A percentile compares a stretch with the other conserved stretches of the same genome.
phyloP scores from a whole-genome alignment of 2,329 filamentous ascomycete species.

The Coleophoma cylindrospora region DNA sequence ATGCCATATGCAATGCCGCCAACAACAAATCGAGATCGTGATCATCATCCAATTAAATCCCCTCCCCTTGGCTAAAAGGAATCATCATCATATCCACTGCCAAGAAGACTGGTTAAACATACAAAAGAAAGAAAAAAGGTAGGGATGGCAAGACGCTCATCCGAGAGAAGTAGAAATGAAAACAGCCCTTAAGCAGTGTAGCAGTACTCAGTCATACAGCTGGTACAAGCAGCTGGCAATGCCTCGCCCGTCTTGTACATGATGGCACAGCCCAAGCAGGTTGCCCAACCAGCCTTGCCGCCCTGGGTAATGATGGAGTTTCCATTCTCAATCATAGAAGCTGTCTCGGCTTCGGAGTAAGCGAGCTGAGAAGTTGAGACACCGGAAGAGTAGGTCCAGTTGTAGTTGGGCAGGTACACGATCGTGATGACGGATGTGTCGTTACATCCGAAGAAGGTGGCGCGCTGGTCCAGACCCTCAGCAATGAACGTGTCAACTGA shows the following conservation, averaged over 20 bases:
- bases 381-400: slow-evolving; percentile 26
- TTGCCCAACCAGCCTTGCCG: slow-evolving; percentile 24
- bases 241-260: slow-evolving; percentile 25
- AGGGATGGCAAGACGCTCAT: no score
- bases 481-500: slow-evolving; percentile 50
- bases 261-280: slow-evolving; percentile 32
- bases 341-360: slow-evolving; percentile 28
- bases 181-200: slow-evolving; percentile 12
- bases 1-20: no score
- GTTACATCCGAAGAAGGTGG: slow-evolving; percentile 61
- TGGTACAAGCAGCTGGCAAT: slow-evolving; percentile 29
- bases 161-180: not conserved
- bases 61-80: no score
- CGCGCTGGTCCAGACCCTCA: slow-evolving; percentile 51
- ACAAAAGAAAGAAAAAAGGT: no score
- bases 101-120: no score
- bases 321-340: slow-evolving; percentile 30
- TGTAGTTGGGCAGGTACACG: slow-evolving; percentile 34
- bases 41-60: no score
- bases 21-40: no score
- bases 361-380: slow-evolving; percentile 24
- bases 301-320: slow-evolving; percentile 27
- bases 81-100: no score
- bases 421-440: slow-evolving; percentile 22
- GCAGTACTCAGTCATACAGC: slow-evolving; percentile 36